These are phyloP conservation scores for Candida tallmaniae DNA, from an alignment of 805 yeast species.

Conservation along the genomic window DNA sequence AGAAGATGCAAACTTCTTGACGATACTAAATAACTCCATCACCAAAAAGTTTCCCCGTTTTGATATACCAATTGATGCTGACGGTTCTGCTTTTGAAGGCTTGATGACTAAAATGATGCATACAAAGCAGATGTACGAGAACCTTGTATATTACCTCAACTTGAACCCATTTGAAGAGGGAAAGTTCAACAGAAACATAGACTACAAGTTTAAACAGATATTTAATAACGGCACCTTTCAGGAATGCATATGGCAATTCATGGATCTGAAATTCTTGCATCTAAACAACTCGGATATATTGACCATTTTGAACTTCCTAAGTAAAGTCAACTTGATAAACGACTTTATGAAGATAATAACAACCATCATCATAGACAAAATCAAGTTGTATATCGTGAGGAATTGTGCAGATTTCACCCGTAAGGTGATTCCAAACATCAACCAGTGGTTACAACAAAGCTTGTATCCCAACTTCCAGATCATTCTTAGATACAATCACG, in stretches of 20 bases:
- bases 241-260: slow-evolving; percentile 8
- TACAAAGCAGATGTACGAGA: slow-evolving; percentile 20
- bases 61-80: not conserved
- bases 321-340: slow-evolving; percentile 18
- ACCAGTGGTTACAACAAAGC: slow-evolving; percentile 34
- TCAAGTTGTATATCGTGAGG: slow-evolving; percentile 24
- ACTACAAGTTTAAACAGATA: slow-evolving; percentile 21
- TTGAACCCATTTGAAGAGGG: slow-evolving; percentile 16
- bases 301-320: slow-evolving; percentile 13
- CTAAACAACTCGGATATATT: slow-evolving; percentile 2
- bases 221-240: slow-evolving; percentile 8
- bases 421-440: slow-evolving; percentile 29
- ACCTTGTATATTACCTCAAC: slow-evolving; percentile 17
- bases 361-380: slow-evolving; percentile 31
- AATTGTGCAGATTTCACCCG: slow-evolving; percentile 36
- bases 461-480: slow-evolving; percentile 33
- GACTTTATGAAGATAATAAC: slow-evolving; percentile 28
- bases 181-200: slow-evolving; percentile 25
- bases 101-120: slow-evolving; percentile 11
- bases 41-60: slow-evolving; percentile 8
- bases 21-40: slow-evolving; percentile 30
- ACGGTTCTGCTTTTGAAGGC: not conserved
- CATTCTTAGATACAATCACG: no score
- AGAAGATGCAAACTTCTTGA: slow-evolving; percentile 27
- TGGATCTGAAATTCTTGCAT: slow-evolving; percentile 9